Evolutionary conservation across 306 rosid genomes (phyloP), one percentile per base, ranked within the genome.

Genomic region (Styphnolobium japonicum): DNA sequence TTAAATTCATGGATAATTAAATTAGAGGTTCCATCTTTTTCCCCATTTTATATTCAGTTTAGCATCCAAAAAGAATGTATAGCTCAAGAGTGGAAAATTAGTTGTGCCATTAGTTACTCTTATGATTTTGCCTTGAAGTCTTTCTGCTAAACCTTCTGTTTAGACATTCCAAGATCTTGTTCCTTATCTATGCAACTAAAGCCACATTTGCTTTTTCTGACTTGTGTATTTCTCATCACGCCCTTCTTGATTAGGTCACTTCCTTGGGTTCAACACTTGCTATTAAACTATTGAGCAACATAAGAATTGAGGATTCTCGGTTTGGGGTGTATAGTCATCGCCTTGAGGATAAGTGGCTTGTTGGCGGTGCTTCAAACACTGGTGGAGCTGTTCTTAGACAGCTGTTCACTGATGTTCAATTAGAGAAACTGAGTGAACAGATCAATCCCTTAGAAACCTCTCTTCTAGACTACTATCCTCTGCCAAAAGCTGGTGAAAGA

Each of bases 291-390:
- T 42, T 92, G 85, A 94, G 97, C 82, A 88, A 90, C 64, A 87
- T 84, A 25, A 85, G 97, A 86, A 85, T 94, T 62, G 98, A 94
- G 4, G 98, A 94, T 82, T 96, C 98, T 53, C 87, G 93, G 16
- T 94, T 86, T 86, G 98, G 98, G 65, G 97, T 94, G 69, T 94
- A 94, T 65, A 94, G 98, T 79, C 98, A 94, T 89, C 97, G 98
- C 69, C 94, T 94, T n/a, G 98, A 90, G 64, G 92, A 90, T 85
- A 89, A 89, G 85, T 94, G 97, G 98, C 97, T 94, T 4, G 98
- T 94, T 81, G 98, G 97, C 67, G 98, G 97, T 51, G 98, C 98
- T 64, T 94, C 98, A 83, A 94, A 94, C 86, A 89, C 97, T 2
- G 97, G 98, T 10, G 97, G 97, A 80, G 94, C 93, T 48, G 94